These are phyloP conservation scores for Mycosphaerella sp. DNA, from an alignment of 2,329 filamentous ascomycete species.

Conservation along the genomic window DNA sequence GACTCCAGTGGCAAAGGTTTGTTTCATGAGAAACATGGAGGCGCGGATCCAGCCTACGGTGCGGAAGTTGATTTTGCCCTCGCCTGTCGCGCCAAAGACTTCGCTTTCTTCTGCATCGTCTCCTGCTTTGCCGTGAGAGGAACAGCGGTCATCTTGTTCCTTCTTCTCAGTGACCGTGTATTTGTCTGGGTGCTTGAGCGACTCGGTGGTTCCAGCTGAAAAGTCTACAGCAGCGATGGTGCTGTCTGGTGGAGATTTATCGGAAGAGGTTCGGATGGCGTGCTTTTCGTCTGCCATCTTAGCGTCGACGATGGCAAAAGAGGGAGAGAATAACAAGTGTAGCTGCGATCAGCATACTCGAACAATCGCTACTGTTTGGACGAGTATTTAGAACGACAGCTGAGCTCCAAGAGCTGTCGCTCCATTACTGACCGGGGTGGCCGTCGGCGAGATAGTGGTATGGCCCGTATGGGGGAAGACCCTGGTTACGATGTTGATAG, in stretches of 20 bases:
- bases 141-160: no score
- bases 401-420: no score
- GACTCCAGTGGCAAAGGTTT: conserved; percentile 20
- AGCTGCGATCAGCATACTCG: background rate
- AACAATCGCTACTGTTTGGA: no score
- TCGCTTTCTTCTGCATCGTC: conserved; percentile 4
- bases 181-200: background rate
- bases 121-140: background rate
- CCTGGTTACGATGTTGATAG: no score
- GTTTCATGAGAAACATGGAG: conserved; percentile 17
- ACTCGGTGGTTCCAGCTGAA: background rate
- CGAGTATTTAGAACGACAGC: no score
- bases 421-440: no score
- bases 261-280: background rate
- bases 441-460: no score
- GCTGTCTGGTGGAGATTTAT: background rate
- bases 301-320: background rate
- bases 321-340: background rate
- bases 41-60: conserved; percentile 18
- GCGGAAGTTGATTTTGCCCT: conserved; percentile 14
- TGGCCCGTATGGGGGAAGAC: no score
- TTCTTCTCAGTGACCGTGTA: background rate
- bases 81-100: conserved; percentile 10
- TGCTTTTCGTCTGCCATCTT: background rate
- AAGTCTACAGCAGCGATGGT: background rate